Evolutionary conservation across 768 basidiomycete genomes (phyloP), one percentile per base, ranked within the genome.

Genomic region (Amyloporia xantha): DNA sequence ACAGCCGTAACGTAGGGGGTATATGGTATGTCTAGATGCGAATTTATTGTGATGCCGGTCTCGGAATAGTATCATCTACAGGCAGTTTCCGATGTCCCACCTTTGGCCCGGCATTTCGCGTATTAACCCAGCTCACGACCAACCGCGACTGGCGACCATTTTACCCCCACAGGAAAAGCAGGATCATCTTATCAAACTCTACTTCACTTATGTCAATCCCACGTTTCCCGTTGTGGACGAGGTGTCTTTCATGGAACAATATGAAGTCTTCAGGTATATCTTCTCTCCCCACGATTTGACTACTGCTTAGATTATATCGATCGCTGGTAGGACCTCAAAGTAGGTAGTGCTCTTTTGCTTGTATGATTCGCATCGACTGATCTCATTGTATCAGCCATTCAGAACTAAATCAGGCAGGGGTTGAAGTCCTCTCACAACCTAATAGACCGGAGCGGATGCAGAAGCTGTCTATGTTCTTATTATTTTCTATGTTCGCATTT

Each of bases 151-250:
- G 37, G 62, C 71, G 33, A 69, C 78, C 27, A 67, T 66, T 17
- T 64, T 93, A 41, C 91, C 91, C 9, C 72, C 82, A 25, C 57
- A 70, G 23, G 71, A 74, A n/a, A 68, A 79, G 21, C 89, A 91
- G 64, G 79, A 88, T 50, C 75, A 72, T 28, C 71, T 93, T 2
- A 61, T 93, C 42, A 74, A 78, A 24, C 68, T 90, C 12, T 94
- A 87, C 63, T 92, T 92, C 66, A 79, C 77, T 7, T 85, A 90
- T 59, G 81, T 86, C 30, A 91, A 94, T 57, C 88, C 91, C 5
- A 71, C 80, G 40, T 84, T 89, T 53, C 91, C 91, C 9, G 73
- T 93, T 37, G 67, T 92, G 20, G 79, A 88, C 64, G 84, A 82
- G 65, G 68, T 64, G 10, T 73, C 77, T 25, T 91, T 92, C 64